Evolutionary conservation across 1,284 basidiomycete species (phyloP), one percentile per base, ranked within the genome.

Genomic region (Tilletia indica): DNA sequence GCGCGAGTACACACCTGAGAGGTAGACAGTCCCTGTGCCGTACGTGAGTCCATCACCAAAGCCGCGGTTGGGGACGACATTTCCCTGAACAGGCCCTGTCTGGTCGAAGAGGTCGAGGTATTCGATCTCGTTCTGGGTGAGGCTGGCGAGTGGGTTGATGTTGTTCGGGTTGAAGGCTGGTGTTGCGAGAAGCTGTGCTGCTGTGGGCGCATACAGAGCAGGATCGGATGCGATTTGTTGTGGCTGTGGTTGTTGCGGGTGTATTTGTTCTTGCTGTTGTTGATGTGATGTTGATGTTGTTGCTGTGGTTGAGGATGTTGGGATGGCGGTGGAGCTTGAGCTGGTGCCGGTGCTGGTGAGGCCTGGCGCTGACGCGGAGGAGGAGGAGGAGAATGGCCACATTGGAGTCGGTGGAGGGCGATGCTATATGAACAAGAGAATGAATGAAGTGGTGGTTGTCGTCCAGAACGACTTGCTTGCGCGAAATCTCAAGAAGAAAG

Each of bases 1-100:
- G 48, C 51, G 47, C 36, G 61, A 72, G 76, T 67, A 90, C 93
- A 84, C 85, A 95, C 96, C 97, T 83, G 92, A 89, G 71, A 99
- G 90, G 89, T 99, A 99, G 87, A 95, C 97, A 77, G 95, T 97
- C 72, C 97, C 97, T 80, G 96, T 98, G 79, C 97, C 97, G 86
- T 99, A 98, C 89, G 94, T 97, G 74, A 99, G 88, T 86, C 99
- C 97, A 87, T 99, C 97, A 86, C 93, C 93, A 95, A 94, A 99
- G 73, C 97, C 96, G 86, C 97, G 77, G 47, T 76, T 78, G n/a
- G 83, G 83, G n/a, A 84, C 77, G 61, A 81, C 79, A 42, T 81
- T 83, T 64, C 81, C 81, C 68, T 84, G 74, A 61, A 74, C 74
- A 70, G 78, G 79, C 14, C 82, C 80, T 51, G 73, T 73, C 48